These are phyloP conservation scores for Phialophora verrucosa DNA, from an alignment of 2,329 filamentous ascomycete genomes.

Conservation along the genomic window DNA sequence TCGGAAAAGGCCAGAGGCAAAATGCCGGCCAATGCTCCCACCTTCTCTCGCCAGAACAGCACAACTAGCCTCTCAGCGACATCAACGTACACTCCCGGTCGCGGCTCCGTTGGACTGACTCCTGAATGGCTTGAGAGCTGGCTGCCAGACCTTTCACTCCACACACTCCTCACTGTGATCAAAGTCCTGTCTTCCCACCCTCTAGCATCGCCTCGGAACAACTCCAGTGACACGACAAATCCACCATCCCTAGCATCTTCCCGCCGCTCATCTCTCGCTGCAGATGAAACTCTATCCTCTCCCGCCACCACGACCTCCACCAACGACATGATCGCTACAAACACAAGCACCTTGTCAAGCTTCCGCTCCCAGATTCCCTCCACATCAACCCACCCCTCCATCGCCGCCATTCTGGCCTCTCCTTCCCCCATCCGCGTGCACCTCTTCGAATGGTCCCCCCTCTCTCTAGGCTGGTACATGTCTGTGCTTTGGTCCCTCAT, in stretches of 20 bases:
- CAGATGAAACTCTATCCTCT: constrained; percentile 39
- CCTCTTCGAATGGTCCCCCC: constrained; percentile 90
- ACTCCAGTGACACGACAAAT: constrained; percentile 35
- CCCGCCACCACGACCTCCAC: constrained; percentile 43
- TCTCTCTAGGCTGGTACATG: constrained; percentile 94
- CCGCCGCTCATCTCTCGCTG: constrained; percentile 44
- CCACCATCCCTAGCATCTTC: constrained; percentile 32
- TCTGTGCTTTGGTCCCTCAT: constrained; percentile 92
- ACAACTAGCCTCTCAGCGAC: constrained; percentile 77
- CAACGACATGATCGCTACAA: background rate
- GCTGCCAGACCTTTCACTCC: constrained; percentile 88
- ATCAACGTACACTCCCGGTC: constrained; percentile 63
- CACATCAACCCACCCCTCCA: constrained; percentile 58
- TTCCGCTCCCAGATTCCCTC: constrained; percentile 52
- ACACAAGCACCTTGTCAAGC: constrained; percentile 34
- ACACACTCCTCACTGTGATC: constrained; percentile 81
- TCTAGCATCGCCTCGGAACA: constrained; percentile 46
- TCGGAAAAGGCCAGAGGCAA: constrained; percentile 97
- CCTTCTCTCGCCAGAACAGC: constrained; percentile 89
- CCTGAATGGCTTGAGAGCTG: constrained; percentile 86
- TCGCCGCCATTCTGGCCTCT: constrained; percentile 72
- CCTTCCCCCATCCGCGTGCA: constrained; percentile 77
- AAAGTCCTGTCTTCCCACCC: constrained; percentile 60
- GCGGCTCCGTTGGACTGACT: constrained; percentile 73
- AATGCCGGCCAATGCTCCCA: constrained; percentile 81